Evolutionary conservation across 2,329 filamentous ascomycete species (phyloP).

Genomic region (Microcera coccophila): DNA sequence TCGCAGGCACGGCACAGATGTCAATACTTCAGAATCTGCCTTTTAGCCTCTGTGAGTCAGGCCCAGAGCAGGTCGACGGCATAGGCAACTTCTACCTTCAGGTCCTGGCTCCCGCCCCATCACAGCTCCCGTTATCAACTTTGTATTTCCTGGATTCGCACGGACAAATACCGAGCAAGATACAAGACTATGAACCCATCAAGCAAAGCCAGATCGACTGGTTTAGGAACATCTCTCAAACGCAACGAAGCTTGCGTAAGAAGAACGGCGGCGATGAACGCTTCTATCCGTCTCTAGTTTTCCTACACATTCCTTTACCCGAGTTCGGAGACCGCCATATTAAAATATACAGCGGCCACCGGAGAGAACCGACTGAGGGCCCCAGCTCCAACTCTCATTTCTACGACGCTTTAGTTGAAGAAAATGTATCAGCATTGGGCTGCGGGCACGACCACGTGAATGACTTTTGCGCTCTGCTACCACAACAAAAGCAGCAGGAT

Average conservation of each 20-base stretch:
- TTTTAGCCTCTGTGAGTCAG: constrained; percentile 24
- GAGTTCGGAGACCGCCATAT: constrained; percentile 27
- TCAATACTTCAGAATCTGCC: constrained; percentile 26
- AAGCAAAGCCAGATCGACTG: constrained; percentile 31
- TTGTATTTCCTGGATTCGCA: constrained; percentile 30
- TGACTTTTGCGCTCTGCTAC: constrained; percentile 31
- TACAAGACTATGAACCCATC: constrained; percentile 26
- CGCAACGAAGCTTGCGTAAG: constrained; percentile 14
- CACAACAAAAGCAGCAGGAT: constrained; percentile 21
- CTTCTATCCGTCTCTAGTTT: constrained; percentile 26
- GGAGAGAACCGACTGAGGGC: constrained; percentile 27
- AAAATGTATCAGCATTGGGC: constrained; percentile 26
- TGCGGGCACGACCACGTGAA: constrained; percentile 33
- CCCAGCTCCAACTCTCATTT: constrained; percentile 30
- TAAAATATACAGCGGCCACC: constrained; percentile 22
- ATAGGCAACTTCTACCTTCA: constrained; percentile 29
- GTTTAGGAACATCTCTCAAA: constrained; percentile 27
- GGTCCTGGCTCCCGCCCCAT: constrained; percentile 19
- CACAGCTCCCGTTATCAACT: constrained; percentile 23
- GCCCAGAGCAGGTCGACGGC: constrained; percentile 26
- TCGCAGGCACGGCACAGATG: constrained; percentile 30
- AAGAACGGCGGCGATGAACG: constrained; percentile 7
- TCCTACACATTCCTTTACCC: constrained; percentile 28
- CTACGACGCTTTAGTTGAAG: constrained; percentile 28
- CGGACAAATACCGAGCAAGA: constrained; percentile 25